Conservation (phyloP, 2,329 filamentous ascomycete species). For the Arthroderma sp. region DNA sequence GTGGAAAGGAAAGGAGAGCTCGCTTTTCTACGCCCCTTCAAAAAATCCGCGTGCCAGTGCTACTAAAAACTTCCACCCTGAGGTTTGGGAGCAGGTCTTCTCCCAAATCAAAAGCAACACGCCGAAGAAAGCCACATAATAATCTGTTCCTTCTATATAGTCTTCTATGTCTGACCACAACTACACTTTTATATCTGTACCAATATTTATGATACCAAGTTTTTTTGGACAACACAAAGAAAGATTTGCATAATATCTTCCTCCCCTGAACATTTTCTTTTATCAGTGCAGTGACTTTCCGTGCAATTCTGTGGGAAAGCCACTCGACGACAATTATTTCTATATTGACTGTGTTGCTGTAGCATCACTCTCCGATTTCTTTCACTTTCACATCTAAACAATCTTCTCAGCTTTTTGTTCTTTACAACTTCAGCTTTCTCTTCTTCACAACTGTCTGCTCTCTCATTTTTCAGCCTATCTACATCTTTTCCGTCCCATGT, state of each 20-base stretch:
- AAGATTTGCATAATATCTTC: too few relatives aligned
- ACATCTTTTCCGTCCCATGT: neutral
- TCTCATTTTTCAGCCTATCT: neutral
- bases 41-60: conserved; percentile 25
- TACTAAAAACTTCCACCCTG: conserved; percentile 29
- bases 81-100: conserved; percentile 32
- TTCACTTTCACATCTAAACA: neutral
- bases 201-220: too few relatives aligned
- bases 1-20: conserved; percentile 25
- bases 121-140: too few relatives aligned
- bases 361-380: neutral
- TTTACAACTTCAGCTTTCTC: neutral
- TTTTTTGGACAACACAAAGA: too few relatives aligned
- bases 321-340: neutral
- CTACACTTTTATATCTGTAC: too few relatives aligned
- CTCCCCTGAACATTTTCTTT: too few relatives aligned
- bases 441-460: neutral
- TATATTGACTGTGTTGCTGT: neutral
- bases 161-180: too few relatives aligned
- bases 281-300: too few relatives aligned
- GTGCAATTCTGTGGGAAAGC: too few relatives aligned
- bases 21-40: conserved; percentile 27
- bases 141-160: too few relatives aligned
- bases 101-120: conserved; percentile 23
- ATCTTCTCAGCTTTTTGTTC: neutral